Evolutionary conservation across 768 basidiomycete species (phyloP), one percentile per base, ranked within the genome.

Genomic region (Myochromella boudieri): DNA sequence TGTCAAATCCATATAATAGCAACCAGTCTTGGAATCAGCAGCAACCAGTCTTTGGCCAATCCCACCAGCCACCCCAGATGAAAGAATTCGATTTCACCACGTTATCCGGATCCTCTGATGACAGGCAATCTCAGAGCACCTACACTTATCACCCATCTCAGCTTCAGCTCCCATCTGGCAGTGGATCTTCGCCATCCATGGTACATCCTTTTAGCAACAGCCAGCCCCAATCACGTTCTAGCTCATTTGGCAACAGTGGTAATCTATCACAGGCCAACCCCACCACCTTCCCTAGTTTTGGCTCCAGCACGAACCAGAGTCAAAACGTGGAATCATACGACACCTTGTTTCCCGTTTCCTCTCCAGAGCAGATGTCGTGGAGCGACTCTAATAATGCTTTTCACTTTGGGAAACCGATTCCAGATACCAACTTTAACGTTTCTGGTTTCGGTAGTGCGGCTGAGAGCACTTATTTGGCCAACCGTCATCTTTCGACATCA

Each of bases 11-110:
- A 21, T 55, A 51, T 38, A 44, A 42, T 11, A 50, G 32, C 34
- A 51, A 52, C 43, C 44, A 51, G 40, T 47, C 55, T 29, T 59
- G 58, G 58, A 42, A 31, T 24, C 56, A 58, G 37, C 49, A 52
- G 15, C 52, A 50, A 28, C n/a, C 43, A 25, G 12, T 46, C 7
- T 54, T 53, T 32, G 21, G 24, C 24, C 49, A 46, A 29, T 15
- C 32, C 31, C 44, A 33, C n/a, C 52, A 52, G 36, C 34, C 49
- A n/a, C 25, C 47, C 14, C 51, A 60, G 33, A 49, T 45, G 28
- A 41, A 52, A 34, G 46, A 55, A 8, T 56, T 52, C 38, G 48
- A 54, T 34, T 58, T 58, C 31, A 42, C 32, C 1, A 10, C 47
- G 12, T 29, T 49, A n/a, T 43, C 56, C 29, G 46, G 28, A 5